Conservation (phyloP, 441 rosid genomes). For the Rhodomyrtus psidioides region DNA sequence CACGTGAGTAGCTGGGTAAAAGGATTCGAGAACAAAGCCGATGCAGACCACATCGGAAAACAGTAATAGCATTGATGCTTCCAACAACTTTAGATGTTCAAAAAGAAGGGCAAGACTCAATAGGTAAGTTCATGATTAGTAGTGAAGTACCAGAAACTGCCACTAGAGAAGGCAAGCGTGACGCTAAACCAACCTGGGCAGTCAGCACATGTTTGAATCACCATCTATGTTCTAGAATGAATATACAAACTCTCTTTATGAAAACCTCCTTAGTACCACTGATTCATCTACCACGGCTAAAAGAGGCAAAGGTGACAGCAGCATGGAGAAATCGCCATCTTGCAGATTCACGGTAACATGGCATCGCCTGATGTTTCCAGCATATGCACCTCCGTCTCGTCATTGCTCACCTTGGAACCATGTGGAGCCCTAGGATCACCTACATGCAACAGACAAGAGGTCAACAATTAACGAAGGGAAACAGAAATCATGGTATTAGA, state of each 20-base stretch:
- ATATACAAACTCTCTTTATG: constrained; percentile 32
- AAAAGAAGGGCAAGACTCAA: background rate
- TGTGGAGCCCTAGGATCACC: constrained; percentile 56
- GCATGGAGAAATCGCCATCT: background rate
- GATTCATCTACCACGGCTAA: constrained; percentile 18
- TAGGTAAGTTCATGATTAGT: background rate
- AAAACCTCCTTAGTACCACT: constrained; percentile 20
- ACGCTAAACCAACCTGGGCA: constrained; percentile 95
- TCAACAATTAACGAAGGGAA: background rate
- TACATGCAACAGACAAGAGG: constrained; percentile 13
- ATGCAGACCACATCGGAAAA: background rate
- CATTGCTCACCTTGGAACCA: constrained; percentile 29
- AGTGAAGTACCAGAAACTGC: constrained; percentile 54
- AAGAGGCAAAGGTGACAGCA: background rate
- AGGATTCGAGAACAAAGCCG: background rate
- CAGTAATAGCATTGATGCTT: background rate
- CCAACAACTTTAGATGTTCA: background rate
- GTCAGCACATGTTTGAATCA: constrained; percentile 32
- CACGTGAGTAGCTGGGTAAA: background rate
- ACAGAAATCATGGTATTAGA: background rate
- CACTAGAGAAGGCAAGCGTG: constrained; percentile 89
- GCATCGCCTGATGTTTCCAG: constrained; percentile 62
- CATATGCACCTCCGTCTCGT: constrained; percentile 57
- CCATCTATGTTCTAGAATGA: constrained; percentile 33
- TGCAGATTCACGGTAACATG: constrained; percentile 33